Percentiles rank a stretch among this genome's conserved stretches.
Conservation (phyloP, 164 flowering plant genomes). For the Magnolia changhungtana region DNA sequence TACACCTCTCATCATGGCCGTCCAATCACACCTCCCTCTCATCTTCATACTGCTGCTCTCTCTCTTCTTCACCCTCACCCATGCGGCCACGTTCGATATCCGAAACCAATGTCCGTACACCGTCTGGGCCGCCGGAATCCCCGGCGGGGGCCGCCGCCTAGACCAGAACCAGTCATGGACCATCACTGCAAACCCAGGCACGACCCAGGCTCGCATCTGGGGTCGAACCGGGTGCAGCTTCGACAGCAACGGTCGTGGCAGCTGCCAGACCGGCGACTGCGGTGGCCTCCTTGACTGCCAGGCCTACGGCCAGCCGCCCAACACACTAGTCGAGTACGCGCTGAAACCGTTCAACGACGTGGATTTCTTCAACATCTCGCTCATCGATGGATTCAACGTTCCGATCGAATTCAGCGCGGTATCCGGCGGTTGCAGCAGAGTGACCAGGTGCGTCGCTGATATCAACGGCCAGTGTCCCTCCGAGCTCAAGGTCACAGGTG, state of each 20-base stretch:
- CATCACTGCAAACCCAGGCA: slow-evolving; percentile 22
- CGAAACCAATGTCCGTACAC: slow-evolving; percentile 7
- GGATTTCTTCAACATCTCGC: slow-evolving; percentile 33
- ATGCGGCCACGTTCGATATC: not conserved
- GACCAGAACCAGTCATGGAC: slow-evolving; percentile 13
- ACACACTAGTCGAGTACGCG: slow-evolving; percentile 32
- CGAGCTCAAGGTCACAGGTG: slow-evolving; percentile 29
- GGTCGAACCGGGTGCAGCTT: slow-evolving; percentile 31
- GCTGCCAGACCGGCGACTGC: slow-evolving; percentile 38
- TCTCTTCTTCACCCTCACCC: not conserved
- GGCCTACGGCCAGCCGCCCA: slow-evolving; percentile 28
- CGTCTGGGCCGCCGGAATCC: slow-evolving; percentile 3
- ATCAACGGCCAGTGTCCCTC: slow-evolving; percentile 35
- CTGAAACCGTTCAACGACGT: slow-evolving; percentile 23
- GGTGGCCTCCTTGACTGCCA: slow-evolving; percentile 16
- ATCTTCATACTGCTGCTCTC: not conserved
- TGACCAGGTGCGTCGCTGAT: slow-evolving; percentile 15
- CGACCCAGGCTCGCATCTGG: slow-evolving; percentile 33
- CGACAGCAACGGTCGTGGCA: slow-evolving; percentile 21
- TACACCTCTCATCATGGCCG: not conserved
- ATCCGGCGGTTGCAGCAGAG: slow-evolving; percentile 11
- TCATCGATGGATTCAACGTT: slow-evolving; percentile 35
- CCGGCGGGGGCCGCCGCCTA: slow-evolving; percentile 5
- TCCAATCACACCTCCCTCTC: not conserved
- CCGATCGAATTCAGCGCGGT: slow-evolving; percentile 29